phyloP scores from a whole-genome alignment of 768 basidiomycete species.

The Lentinus tigrinus region DNA sequence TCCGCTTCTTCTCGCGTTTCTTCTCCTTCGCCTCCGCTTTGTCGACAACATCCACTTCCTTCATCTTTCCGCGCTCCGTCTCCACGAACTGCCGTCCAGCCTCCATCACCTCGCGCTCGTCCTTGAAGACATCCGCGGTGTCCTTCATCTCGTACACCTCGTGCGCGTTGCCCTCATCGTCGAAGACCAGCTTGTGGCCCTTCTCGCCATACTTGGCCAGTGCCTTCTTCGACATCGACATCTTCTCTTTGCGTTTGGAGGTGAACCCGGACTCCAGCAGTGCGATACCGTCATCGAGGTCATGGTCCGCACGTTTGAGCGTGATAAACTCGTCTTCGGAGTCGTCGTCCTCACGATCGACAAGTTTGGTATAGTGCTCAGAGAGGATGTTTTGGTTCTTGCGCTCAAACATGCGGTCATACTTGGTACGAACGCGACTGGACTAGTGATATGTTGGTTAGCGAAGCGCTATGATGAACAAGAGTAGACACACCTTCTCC shows the following conservation, averaged over 20 bases:
- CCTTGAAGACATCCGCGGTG: slow-evolving; percentile 61
- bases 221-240: slow-evolving; percentile 71
- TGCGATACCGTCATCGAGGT: slow-evolving; percentile 42
- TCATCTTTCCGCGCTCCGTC: slow-evolving; percentile 72
- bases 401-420: slow-evolving; percentile 96
- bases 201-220: slow-evolving; percentile 58
- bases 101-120: slow-evolving; percentile 60
- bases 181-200: slow-evolving; percentile 81
- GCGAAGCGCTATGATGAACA: slow-evolving; percentile 17
- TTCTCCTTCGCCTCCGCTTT: slow-evolving; percentile 84
- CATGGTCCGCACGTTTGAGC: slow-evolving; percentile 89
- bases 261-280: slow-evolving; percentile 46
- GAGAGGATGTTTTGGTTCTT: slow-evolving; percentile 94
- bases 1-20: slow-evolving; percentile 89
- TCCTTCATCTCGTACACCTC: slow-evolving; percentile 82
- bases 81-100: slow-evolving; percentile 71
- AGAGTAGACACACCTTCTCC: slow-evolving; percentile 43
- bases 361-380: slow-evolving; percentile 83
- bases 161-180: slow-evolving; percentile 81
- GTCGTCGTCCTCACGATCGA: slow-evolving; percentile 61
- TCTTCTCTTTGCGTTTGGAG: slow-evolving; percentile 87
- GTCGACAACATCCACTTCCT: slow-evolving; percentile 68
- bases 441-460: not conserved
- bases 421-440: slow-evolving; percentile 77
- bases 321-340: slow-evolving; percentile 86